Evolutionary conservation across 345 rosid species (phyloP).

Genomic region (Bruguiera sexangula): DNA sequence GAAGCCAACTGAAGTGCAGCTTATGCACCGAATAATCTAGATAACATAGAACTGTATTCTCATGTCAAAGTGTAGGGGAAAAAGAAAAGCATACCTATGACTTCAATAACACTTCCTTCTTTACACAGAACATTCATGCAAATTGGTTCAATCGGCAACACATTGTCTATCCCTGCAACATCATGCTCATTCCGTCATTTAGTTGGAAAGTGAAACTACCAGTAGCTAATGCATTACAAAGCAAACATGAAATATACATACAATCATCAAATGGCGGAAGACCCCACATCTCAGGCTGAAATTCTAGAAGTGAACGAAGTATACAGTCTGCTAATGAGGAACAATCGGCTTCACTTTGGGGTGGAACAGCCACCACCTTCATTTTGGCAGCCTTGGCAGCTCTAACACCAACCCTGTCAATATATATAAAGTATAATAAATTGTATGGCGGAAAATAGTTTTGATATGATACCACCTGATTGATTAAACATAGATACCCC

Average conservation of each 20-base stretch:
- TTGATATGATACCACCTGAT: not conserved
- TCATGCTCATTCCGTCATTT: not conserved
- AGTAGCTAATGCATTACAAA: not conserved
- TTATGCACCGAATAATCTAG: not conserved
- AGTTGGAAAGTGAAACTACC: not conserved
- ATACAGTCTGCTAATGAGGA: conserved; percentile 32
- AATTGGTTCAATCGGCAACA: conserved; percentile 35
- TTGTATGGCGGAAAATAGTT: not conserved
- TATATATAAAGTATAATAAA: not conserved
- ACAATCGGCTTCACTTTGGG: conserved; percentile 37
- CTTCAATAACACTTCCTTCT: conserved; percentile 24
- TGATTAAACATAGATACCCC: no score
- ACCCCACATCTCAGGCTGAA: conserved; percentile 40
- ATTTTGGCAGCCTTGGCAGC: conserved; percentile 45
- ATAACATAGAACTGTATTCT: not conserved
- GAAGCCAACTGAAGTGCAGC: no score
- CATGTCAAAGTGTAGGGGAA: not conserved
- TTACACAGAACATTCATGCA: conserved; percentile 14
- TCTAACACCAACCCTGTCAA: conserved; percentile 39
- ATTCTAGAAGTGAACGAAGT: conserved; percentile 40
- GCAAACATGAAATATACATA: conserved; percentile 11
- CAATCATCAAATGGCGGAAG: conserved; percentile 46
- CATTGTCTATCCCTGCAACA: conserved; percentile 30
- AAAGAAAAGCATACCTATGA: conserved; percentile 20
- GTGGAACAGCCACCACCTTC: conserved; percentile 44